Evolutionary conservation across 805 yeast genomes (phyloP), one percentile per base, ranked within the genome.

Genomic region (Naumovozyma castellii): DNA sequence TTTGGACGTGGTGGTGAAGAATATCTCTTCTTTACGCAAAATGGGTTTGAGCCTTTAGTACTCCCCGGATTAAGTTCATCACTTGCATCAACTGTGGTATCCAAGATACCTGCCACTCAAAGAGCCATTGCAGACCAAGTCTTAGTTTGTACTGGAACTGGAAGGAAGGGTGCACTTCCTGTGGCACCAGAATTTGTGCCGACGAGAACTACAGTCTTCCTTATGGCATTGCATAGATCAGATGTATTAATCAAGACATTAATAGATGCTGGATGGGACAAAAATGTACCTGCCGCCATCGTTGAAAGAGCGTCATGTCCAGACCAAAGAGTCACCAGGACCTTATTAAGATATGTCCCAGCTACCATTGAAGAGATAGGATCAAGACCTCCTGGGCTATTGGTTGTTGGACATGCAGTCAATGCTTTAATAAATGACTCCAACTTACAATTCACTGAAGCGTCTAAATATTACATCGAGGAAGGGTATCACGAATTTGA

Each of bases 1-100:
- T 90, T 85, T 58, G 97, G 97, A 3, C 76, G 97, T 46, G 97
- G 97, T 34, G 96, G 95, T 32, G 97, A 90, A 63, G 97, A 90
- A 54, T 84, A 61, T 57, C 51, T 75, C 8, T 88, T 68, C 56
- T 90, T 90, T 61, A 53, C 69, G 20, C 51, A 67, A 17, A 73
- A 80, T 50, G 95, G 95, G 0, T 85, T 54, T 50, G 67, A 59
- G 15, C 94, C 95, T 13, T 50, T 59, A 4, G 95, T 90, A 1
- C 55, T 90, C 9, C 90, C 97, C 0, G 97, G 97, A 2, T 70
- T 90, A 39, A 79, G 95, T 4, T 84, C 95, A 3, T 94, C 97
- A 0, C 68, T 90, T 35, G 83, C 94, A 0, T 88, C 95, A 0
- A 87, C 96, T 0, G 79, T 85, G 13, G 70, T 78, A 34, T 79